phyloP scores from a whole-genome alignment of 148 eudicot species.

The Hydrangea macrophylla region DNA sequence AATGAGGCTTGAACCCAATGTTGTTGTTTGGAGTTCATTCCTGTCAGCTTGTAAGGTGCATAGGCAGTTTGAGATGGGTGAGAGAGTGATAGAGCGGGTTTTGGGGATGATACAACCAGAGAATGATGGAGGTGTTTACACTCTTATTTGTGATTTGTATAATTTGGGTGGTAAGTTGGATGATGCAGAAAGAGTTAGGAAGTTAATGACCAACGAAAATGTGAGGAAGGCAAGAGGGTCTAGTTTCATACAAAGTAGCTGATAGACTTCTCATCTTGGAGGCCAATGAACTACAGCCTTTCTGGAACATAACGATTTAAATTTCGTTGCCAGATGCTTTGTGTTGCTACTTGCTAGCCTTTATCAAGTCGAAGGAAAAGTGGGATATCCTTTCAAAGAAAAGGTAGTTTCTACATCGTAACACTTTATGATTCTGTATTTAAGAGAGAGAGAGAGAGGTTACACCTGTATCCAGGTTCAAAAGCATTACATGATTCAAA shows the following conservation, averaged over 20 bases:
- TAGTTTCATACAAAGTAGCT: constrained; percentile 30
- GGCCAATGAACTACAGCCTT: neutral
- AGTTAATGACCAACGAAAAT: constrained; percentile 31
- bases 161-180: constrained; percentile 32
- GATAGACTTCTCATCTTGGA: neutral
- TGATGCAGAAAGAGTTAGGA: constrained; percentile 40
- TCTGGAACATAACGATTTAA: too few relatives aligned
- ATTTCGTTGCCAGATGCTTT: too few relatives aligned
- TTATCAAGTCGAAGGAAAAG: too few relatives aligned
- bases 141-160: constrained; percentile 35
- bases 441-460: too few relatives aligned
- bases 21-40: constrained; percentile 44
- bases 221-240: constrained; percentile 39
- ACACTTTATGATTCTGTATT: too few relatives aligned
- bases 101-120: constrained; percentile 25
- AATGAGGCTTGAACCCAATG: constrained; percentile 39
- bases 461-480: too few relatives aligned
- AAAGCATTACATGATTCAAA: too few relatives aligned
- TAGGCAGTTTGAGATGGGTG: constrained; percentile 37
- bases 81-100: constrained; percentile 39
- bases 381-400: too few relatives aligned
- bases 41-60: constrained; percentile 44
- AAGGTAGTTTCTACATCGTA: too few relatives aligned
- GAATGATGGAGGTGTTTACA: constrained; percentile 42
- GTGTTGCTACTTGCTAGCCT: too few relatives aligned